These are phyloP conservation scores for Mortierella sp. DNA, from an alignment of 371 early-diverging fungal genomes.

Conservation along the genomic window DNA sequence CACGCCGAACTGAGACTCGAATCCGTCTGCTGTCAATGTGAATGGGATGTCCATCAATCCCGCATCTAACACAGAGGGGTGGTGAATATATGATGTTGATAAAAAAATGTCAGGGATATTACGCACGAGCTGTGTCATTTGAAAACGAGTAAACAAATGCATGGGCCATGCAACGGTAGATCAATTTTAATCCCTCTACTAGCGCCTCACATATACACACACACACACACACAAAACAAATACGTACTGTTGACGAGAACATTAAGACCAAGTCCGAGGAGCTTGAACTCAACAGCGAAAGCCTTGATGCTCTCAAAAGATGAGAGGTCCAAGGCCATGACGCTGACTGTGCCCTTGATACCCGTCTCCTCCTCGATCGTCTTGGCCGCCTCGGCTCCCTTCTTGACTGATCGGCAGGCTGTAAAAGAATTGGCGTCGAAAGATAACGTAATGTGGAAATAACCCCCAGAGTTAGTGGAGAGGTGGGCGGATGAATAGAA, in stretches of 20 bases:
- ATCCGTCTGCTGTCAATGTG: conserved; percentile 11
- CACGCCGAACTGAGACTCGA: conserved; percentile 26
- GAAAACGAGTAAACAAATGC: neutral
- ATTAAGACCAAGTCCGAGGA: conserved; percentile 53
- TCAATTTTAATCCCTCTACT: neutral
- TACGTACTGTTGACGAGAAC: conserved; percentile 61
- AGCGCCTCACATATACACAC: neutral
- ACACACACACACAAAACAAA: neutral
- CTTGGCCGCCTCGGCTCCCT: conserved; percentile 45
- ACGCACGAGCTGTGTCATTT: neutral
- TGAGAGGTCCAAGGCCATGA: conserved; percentile 64
- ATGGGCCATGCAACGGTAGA: neutral
- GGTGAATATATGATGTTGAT: neutral
- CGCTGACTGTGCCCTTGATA: conserved; percentile 39
- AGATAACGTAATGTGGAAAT: neutral
- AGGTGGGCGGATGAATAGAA: neutral
- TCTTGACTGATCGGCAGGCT: conserved; percentile 18
- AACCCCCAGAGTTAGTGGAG: neutral
- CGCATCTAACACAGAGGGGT: conserved; percentile 35
- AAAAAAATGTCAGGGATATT: neutral
- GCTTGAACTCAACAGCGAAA: conserved; percentile 59
- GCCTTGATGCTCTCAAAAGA: conserved; percentile 56
- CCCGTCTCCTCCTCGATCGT: conserved; percentile 59
- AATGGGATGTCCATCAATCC: conserved; percentile 31
- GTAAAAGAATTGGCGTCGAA: neutral